Evolutionary conservation across 768 basidiomycete species (phyloP), one percentile per base, ranked within the genome.

Genomic region (Termitomyces sp.): DNA sequence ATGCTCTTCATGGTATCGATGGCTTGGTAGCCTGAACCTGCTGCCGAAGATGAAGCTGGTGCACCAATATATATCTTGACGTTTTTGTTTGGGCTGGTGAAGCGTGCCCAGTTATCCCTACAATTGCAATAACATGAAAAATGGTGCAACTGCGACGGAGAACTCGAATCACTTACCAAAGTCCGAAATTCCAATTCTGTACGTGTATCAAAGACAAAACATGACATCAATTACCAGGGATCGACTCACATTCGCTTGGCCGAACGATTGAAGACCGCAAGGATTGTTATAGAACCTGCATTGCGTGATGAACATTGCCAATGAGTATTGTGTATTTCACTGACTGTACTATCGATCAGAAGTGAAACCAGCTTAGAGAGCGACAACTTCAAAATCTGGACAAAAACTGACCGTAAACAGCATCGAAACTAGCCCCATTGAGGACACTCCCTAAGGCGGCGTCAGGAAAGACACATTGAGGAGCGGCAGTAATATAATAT

Each of bases 391-490:
- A 53, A 19, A 43, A 5, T 32, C 21, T 4, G 5, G 46, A 6
- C 16, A 11, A 40, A 52, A 41, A 19, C 70, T 40, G 59, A 79
- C 77, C 87, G 60, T 87, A 89, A 58, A 90, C 72, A 1, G 86
- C 86, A 70, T 90, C 89, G 60, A 90, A 90, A 5, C 67, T 76
- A 11, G 82, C 87, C 0, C 75, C 63, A 63, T 87, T 82, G 54
- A 90, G 72, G 21, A 86, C 83, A 9, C 74, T 73, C 10, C 84
- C 80, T 7, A 90, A 70, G 45, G 80, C 77, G 7, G 77, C 79
- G 65, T 90, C 88, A 3, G 88, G 87, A 72, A 80, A 90, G 5
- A 85, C 83, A 63, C 88, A 90, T 67, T 76, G 86, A 27, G 82
- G 83, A 12, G 84, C 83, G 41, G 78, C 85, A 54, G 85, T 85